Conservation (phyloP, 306 rosid species). For the Gynostemma pentaphyllum region DNA sequence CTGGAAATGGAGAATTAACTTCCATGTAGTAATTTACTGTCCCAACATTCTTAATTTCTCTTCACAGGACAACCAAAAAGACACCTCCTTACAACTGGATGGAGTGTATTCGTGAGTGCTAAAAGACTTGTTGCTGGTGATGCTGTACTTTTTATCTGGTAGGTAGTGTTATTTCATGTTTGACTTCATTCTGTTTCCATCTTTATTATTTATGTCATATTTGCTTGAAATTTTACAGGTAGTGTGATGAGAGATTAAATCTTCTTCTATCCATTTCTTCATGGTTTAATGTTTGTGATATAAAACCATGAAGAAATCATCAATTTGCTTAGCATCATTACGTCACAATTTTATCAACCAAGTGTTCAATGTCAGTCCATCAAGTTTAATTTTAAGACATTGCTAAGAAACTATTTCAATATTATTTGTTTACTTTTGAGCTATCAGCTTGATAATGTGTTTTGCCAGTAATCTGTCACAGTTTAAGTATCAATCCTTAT, state of each 20-base stretch:
- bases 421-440: neutral
- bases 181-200: neutral
- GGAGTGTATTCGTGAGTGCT: conserved; percentile 98
- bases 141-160: conserved; percentile 95
- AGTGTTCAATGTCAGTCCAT: neutral
- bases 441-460: neutral
- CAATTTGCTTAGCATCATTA: neutral
- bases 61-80: conserved; percentile 95
- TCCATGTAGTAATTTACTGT: neutral
- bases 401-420: neutral
- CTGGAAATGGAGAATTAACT: neutral
- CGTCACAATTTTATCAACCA: neutral
- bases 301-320: neutral
- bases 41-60: neutral
- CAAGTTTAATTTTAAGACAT: neutral
- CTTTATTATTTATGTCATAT: neutral
- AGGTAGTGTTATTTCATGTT: conserved; percentile 13
- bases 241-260: neutral
- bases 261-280: neutral
- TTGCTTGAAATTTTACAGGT: neutral
- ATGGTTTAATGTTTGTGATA: neutral
- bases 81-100: conserved; percentile 95
- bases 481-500: too few species aligned
- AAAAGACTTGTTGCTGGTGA: conserved; percentile 96
- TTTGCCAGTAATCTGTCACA: neutral